A percentile compares a stretch with the other conserved stretches of the same genome.
These are phyloP conservation scores for Gryganskiella cystojenkinii DNA, from an alignment of 192 early-diverging fungal species.

Conservation along the genomic window DNA sequence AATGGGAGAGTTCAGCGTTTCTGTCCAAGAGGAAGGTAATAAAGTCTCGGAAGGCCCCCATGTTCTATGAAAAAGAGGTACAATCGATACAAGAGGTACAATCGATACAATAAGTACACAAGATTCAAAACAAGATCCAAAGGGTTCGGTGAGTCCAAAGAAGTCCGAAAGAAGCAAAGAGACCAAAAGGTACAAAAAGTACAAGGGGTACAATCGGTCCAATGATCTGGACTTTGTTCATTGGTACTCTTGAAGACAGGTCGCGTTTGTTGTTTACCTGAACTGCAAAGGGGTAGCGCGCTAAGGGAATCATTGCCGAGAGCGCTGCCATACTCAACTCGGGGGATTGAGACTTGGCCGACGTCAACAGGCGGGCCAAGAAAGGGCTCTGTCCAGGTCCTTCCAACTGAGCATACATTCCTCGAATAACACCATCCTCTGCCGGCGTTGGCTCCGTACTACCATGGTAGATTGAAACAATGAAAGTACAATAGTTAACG, in stretches of 20 bases:
- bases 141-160: neutral
- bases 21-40: constrained; percentile 36
- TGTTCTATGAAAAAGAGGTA: constrained; percentile 19
- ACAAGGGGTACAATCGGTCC: no score
- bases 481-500: neutral
- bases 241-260: no score
- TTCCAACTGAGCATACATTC: constrained; percentile 23
- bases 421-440: neutral
- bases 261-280: constrained; percentile 27
- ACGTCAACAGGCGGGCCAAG: constrained; percentile 4
- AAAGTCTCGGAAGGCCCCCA: constrained; percentile 18
- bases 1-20: constrained; percentile 22
- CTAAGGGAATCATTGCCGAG: constrained; percentile 28
- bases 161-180: neutral
- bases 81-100: no score
- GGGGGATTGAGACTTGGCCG: constrained; percentile 33
- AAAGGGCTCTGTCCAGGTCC: constrained; percentile 31
- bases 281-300: constrained; percentile 20
- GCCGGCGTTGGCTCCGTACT: constrained; percentile 18
- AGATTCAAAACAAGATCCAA: neutral
- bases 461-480: neutral
- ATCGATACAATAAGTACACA: constrained; percentile 1
- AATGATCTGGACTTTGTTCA: no score
- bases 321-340: constrained; percentile 37
- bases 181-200: neutral